phyloP scores from a whole-genome alignment of 352 stramenopile genomes.

The Phytophthora ramorum region DNA sequence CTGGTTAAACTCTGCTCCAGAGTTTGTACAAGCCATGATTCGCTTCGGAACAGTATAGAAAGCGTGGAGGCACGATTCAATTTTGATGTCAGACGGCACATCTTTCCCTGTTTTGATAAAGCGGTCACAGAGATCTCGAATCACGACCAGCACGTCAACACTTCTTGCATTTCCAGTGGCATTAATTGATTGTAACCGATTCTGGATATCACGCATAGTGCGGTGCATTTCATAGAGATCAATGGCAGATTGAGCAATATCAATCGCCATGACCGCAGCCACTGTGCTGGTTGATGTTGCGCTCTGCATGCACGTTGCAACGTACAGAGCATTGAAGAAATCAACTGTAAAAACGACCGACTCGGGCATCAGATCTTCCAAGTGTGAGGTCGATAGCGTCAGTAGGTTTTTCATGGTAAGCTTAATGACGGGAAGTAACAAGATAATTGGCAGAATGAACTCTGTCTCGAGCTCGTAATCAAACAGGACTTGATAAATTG shows the following conservation, averaged over 20 bases:
- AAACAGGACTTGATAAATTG: slow-evolving; percentile 11
- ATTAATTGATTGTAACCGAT: not conserved
- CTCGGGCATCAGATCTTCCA: slow-evolving; percentile 4
- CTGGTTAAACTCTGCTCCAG: too few relatives aligned
- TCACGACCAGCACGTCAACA: not conserved
- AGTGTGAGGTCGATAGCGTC: not conserved
- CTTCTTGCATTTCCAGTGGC: not conserved
- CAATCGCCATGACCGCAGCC: not conserved
- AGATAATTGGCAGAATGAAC: not conserved
- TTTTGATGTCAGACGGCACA: not conserved
- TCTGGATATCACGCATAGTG: not conserved
- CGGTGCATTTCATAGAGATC: slow-evolving; percentile 1
- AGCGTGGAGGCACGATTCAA: not conserved
- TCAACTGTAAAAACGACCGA: slow-evolving; percentile 45
- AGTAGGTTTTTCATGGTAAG: slow-evolving; percentile 33
- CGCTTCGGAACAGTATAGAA: not conserved
- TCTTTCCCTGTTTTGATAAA: too few relatives aligned
- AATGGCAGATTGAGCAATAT: not conserved
- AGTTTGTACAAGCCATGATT: too few relatives aligned
- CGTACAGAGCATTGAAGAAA: slow-evolving; percentile 49
- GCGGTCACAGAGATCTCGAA: not conserved
- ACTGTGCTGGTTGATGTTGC: slow-evolving; percentile 12
- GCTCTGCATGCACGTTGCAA: slow-evolving; percentile 44
- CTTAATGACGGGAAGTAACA: slow-evolving; percentile 33
- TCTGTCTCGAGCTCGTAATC: not conserved